These are phyloP conservation scores for Arabidopsis arenosa DNA, from an alignment of 345 rosid species.

Conservation along the genomic window DNA sequence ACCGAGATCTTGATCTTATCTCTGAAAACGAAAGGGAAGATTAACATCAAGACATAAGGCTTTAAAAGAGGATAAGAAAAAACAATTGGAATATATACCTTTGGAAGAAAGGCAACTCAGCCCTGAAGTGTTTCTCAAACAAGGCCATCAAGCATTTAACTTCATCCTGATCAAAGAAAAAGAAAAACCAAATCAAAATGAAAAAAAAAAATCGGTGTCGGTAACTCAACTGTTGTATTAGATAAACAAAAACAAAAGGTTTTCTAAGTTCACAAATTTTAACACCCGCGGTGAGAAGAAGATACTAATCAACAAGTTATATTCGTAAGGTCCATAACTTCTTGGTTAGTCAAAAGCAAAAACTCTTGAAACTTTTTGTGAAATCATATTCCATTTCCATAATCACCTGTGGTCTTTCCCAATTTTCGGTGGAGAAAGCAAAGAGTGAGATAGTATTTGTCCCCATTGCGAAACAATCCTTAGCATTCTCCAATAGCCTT, in stretches of 20 bases:
- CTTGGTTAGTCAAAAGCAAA: neutral
- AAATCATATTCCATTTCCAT: neutral
- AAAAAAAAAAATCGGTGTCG: neutral
- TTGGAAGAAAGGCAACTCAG: slow-evolving; percentile 49
- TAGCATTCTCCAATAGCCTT: slow-evolving; percentile 51
- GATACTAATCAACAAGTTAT: neutral
- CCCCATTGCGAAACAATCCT: slow-evolving; percentile 60
- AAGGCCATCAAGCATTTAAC: slow-evolving; percentile 67
- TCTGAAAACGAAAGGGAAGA: slow-evolving; percentile 38
- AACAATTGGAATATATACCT: slow-evolving; percentile 46
- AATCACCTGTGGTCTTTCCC: slow-evolving; percentile 70
- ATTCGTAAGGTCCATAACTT: neutral
- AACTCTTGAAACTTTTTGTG: neutral
- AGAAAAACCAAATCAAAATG: neutral
- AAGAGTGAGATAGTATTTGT: slow-evolving; percentile 65
- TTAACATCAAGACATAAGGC: neutral
- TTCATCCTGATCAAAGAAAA: slow-evolving; percentile 55
- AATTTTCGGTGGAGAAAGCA: slow-evolving; percentile 76
- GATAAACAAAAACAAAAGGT: neutral
- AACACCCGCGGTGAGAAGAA: neutral
- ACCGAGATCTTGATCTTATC: slow-evolving; percentile 58
- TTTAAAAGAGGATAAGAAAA: neutral
- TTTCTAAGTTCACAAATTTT: neutral
- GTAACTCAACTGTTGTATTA: neutral
- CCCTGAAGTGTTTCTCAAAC: slow-evolving; percentile 51